Conservation (phyloP, 352 stramenopile genomes). For the Pythium sp. region DNA sequence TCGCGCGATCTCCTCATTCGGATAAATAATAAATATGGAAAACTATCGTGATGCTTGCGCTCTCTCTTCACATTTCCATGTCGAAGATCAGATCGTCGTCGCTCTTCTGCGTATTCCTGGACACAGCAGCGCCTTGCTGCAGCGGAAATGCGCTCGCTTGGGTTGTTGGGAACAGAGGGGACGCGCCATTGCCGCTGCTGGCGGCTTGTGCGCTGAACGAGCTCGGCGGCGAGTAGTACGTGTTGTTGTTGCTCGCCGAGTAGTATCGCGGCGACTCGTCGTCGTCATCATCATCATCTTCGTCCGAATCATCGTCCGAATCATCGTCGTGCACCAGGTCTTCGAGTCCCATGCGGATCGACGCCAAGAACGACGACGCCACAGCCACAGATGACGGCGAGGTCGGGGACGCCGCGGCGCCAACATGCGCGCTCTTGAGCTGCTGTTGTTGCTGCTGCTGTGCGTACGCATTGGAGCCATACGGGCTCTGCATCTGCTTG, state of each 20-base stretch:
- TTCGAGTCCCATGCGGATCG: conserved; percentile 20
- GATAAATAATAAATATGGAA: conserved; percentile 12
- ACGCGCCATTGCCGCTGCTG: background rate
- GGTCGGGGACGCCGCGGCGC: conserved; percentile 6
- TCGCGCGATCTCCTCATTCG: background rate
- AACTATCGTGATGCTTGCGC: background rate
- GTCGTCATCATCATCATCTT: conserved; percentile 13
- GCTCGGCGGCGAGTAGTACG: conserved; percentile 20
- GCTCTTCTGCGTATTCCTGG: background rate
- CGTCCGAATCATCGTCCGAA: conserved; percentile 11
- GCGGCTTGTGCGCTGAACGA: background rate
- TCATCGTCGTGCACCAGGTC: conserved; percentile 18
- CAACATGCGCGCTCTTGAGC: conserved; percentile 4
- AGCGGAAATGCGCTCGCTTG: background rate
- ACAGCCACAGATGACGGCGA: conserved; percentile 17
- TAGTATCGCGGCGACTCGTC: conserved; percentile 18
- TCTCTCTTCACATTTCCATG: conserved; percentile 20
- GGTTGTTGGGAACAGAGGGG: background rate
- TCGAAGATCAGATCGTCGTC: conserved; percentile 24
- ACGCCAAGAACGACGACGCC: conserved; percentile 18
- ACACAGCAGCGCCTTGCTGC: background rate
- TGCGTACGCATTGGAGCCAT: background rate
- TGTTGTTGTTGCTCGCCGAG: conserved; percentile 14
- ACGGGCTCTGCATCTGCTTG: conserved; percentile 15
- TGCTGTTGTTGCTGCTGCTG: conserved; percentile 7